Percentiles rank a stretch among this genome's conserved stretches.
Conservation (phyloP, 2,329 filamentous ascomycete species). For the Claviceps pusilla region DNA sequence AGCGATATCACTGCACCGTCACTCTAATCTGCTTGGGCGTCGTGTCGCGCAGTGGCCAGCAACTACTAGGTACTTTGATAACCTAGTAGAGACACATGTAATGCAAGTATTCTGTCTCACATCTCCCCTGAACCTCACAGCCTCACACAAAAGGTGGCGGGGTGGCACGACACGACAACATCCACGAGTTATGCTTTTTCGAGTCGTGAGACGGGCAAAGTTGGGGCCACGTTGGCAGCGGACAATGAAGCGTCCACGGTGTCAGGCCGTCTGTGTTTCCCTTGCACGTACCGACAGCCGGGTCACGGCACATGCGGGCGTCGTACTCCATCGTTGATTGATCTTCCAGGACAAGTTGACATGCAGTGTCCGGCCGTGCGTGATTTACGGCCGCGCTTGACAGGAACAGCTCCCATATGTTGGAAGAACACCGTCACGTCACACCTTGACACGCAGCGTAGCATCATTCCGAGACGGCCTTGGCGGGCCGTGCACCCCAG, state of each 20-base stretch:
- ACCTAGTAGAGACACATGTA: background rate
- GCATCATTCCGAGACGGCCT: background rate
- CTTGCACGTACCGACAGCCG: too few species aligned
- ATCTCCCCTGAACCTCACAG: background rate
- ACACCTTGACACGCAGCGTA: background rate
- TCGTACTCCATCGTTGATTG: too few species aligned
- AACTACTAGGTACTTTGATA: too few species aligned
- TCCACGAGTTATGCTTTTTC: background rate
- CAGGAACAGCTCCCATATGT: background rate
- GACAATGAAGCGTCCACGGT: too few species aligned
- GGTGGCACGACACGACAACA: background rate
- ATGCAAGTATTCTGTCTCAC: background rate
- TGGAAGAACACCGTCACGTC: background rate
- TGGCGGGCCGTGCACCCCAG: background rate
- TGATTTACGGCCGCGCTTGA: background rate
- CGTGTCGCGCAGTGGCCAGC: too few species aligned
- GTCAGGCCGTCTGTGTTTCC: too few species aligned
- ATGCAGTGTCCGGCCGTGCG: background rate
- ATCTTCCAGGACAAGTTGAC: too few species aligned
- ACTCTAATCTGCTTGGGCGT: background rate
- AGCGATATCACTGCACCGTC: background rate
- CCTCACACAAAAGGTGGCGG: background rate
- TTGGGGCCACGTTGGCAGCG: too few species aligned
- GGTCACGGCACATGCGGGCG: too few species aligned
- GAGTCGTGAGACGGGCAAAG: background rate